Base-by-base conservation (phyloP, 768 basidiomycete genomes). In the Erythrobasidium yunnanense region DNA sequence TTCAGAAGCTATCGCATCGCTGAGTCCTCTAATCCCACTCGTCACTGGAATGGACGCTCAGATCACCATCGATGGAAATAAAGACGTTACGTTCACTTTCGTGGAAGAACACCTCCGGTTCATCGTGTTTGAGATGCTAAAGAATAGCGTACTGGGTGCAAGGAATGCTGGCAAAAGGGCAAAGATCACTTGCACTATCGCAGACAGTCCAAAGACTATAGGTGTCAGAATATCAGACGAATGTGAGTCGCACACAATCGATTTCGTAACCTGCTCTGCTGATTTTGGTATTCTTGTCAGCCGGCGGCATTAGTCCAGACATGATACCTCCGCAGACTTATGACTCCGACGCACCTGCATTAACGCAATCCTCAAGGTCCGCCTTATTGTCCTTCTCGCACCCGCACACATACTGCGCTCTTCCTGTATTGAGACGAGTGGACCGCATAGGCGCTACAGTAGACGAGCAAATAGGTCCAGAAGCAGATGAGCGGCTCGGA, bases 171-270 rank as follows among this genome's bases (percentile, higher is more conserved):
- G 52, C 11, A 32, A 60, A 13, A 60, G 66, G 4, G 18, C 63
- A 7, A 3, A 38, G 5, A 84, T 91, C 55, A 79, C 77, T 29
- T 85, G 84, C 0, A 92, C 90, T 0, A 84, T 93, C 50, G 84
- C 85, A 6, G 83, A 84, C 1, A 85, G 85, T 1, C 80, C 83
- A 32, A 81, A 88, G 55, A 82, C 87, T 54, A 81, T 93, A 50
- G 81, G 83, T 4, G 81, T 93, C 54, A 85, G 90, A 38, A 85
- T 93, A 77, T 90, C 89, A n/a, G 90, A 93, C 74, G 84, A 88
- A 82, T 90, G 89, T 85, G 23, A 42, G 42, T 35, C n/a, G 33
- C n/a, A n/a, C n/a, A n/a, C n/a, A n/a, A n/a, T n/a, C n/a, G 1
- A 8, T 35, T 20, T 29, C 23, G 50, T 13, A 20, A 17, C 17